phyloP scores from a whole-genome alignment of 805 yeast species.

The Ogataea zsoltii region DNA sequence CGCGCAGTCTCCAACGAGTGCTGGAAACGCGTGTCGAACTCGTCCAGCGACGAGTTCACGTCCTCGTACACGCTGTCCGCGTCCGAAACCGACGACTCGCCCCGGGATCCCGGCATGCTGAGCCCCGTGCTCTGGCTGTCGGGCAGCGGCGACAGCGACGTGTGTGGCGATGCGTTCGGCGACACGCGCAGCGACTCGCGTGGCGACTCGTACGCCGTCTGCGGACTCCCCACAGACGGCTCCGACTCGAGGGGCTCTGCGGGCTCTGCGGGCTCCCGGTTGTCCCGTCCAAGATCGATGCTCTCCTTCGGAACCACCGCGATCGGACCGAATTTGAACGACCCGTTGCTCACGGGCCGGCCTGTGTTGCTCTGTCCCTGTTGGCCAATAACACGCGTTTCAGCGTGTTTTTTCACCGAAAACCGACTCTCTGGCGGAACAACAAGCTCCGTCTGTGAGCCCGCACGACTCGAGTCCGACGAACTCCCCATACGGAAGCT shows the following conservation, averaged over 20 bases:
- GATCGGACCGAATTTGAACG: conserved; percentile 3
- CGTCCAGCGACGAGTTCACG: conserved; percentile 27
- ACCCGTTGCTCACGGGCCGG: neutral
- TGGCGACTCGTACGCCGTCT: too few species aligned
- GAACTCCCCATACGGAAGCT: conserved; percentile 11
- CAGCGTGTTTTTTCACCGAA: too few species aligned
- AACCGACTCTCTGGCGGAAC: too few species aligned
- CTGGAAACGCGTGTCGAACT: conserved; percentile 27
- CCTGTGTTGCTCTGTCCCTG: neutral
- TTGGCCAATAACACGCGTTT: too few species aligned
- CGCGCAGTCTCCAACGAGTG: neutral
- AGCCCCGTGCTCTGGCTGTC: neutral
- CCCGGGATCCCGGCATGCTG: neutral
- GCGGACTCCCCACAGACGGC: neutral
- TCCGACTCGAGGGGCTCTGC: too few species aligned
- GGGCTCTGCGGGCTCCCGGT: neutral
- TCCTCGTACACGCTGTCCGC: conserved; percentile 19
- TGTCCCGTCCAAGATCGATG: conserved; percentile 4
- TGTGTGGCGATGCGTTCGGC: neutral
- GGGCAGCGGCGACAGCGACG: too few species aligned
- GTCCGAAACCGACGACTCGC: conserved; percentile 6
- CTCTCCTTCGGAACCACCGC: neutral
- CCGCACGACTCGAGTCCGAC: conserved; percentile 7
- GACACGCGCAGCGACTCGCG: neutral
- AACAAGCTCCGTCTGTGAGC: conserved; percentile 1